phyloP scores from a whole-genome alignment of 1,139 yeast genomes.

The Entelexis sorbosivorans region DNA sequence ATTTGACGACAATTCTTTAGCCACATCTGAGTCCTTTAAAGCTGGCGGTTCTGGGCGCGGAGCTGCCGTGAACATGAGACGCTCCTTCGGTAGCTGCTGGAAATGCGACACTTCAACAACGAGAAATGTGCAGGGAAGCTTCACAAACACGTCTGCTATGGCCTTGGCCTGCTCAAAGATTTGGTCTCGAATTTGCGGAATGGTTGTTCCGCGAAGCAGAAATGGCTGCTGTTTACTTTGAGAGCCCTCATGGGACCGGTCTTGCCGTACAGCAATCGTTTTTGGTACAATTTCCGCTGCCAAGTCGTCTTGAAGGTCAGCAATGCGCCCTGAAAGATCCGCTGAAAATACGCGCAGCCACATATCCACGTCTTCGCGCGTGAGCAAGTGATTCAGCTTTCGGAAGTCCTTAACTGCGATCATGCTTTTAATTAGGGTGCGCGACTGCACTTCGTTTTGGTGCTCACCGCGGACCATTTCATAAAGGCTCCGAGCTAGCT shows the following conservation, averaged over 20 bases:
- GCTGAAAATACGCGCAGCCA: conserved; percentile 83
- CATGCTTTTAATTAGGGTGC: conserved; percentile 72
- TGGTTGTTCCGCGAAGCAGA: conserved; percentile 3
- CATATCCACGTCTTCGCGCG: conserved; percentile 48
- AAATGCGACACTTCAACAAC: conserved; percentile 23
- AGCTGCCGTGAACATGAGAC: conserved; percentile 10
- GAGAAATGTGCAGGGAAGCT: conserved; percentile 22
- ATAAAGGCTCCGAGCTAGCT: conserved; percentile 41
- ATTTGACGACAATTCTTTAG: too few species aligned
- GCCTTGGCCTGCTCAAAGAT: conserved; percentile 26
- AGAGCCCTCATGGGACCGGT: neutral
- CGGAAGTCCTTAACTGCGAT: conserved; percentile 69
- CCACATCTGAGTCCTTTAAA: neutral
- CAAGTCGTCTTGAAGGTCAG: conserved; percentile 65
- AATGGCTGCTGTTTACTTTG: conserved; percentile 19
- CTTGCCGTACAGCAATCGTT: conserved; percentile 29
- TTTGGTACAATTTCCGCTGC: conserved; percentile 29
- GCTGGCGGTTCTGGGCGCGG: neutral
- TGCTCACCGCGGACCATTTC: conserved; percentile 56
- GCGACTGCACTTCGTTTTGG: conserved; percentile 42
- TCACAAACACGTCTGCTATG: conserved; percentile 22
- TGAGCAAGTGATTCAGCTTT: conserved; percentile 39
- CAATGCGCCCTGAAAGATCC: conserved; percentile 58
- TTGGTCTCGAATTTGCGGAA: conserved; percentile 23
- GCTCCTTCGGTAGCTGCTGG: conserved; percentile 19